Base-by-base conservation (phyloP, 2,329 filamentous ascomycete genomes). In the Apiospora sp. region DNA sequence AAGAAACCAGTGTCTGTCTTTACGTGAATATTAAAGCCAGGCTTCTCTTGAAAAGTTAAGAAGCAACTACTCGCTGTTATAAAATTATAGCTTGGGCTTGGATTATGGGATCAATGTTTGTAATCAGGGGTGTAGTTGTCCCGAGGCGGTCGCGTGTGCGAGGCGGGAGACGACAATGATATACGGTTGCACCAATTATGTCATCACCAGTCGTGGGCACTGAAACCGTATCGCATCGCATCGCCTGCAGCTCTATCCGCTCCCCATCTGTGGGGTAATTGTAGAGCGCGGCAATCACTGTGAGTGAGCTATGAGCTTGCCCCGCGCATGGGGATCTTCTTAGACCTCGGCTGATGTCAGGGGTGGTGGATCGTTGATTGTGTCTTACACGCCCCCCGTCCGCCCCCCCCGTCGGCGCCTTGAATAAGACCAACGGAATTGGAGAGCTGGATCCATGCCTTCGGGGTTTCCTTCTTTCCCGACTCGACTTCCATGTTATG, bases 271-370 rank as follows among this genome's bases (percentile, higher is more conserved):
- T 58, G 51, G 51, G 51, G 51, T 58, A 58, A 34, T 16, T 54
- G 12, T 30, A 22, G 14, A 4, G 49, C 49, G 12, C 49, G 49
- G 49, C n/a, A 54, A 10, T 48, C 46, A 58, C 5, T 58, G 51
- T 22, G 27, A 30, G 51, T 22, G 27, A 30, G 27, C 27, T 30
- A 30, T 30, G 34, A 61, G 27, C 27, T 16, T 64, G 58, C 34
- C 58, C 34, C 30, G 58, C 30, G 58, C 34, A n/a, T 58, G 51
- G 51, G 51, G 34, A 41, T 41, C 19, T 64, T 12, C 13, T 24
- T 41, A n/a, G 58, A 64, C 58, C 58, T 64, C 30, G 58, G 30
- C 12, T 64, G 58, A n/a, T 41, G 34, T 34, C 34, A 64, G 58
- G 58, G 34, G n/a, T 41, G 12, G 54, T 58, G 51, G 51, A 34